Percentiles rank a stretch among this genome's conserved stretches.
These are phyloP conservation scores for Globisporangium echinulatum DNA, from an alignment of 352 stramenopile genomes.

Conservation along the genomic window DNA sequence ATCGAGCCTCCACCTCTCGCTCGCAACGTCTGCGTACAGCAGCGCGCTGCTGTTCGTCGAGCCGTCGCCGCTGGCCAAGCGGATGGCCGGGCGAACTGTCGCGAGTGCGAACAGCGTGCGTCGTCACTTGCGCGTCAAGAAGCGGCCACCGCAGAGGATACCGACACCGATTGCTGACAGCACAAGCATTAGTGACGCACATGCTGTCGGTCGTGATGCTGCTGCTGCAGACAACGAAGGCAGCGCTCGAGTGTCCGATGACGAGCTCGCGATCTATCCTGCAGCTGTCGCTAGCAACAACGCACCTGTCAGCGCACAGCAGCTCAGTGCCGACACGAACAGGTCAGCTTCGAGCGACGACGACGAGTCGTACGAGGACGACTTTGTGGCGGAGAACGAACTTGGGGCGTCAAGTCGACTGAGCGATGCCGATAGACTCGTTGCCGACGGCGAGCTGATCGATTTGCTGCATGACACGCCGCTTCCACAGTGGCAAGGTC, in stretches of 20 bases:
- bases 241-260: too few species aligned
- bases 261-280: too few species aligned
- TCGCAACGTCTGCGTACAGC: conserved; percentile 28
- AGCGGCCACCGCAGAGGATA: conserved; percentile 11
- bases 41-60: conserved; percentile 33
- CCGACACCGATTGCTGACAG: not conserved
- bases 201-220: too few species aligned
- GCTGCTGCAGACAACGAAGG: not conserved
- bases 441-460: conserved; percentile 34
- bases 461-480: conserved; percentile 29
- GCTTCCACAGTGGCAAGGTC: not conserved
- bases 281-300: not conserved
- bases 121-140: conserved; percentile 18
- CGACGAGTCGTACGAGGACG: conserved; percentile 30
- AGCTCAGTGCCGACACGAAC: not conserved
- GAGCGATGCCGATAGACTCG: conserved; percentile 9
- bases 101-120: conserved; percentile 23
- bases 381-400: conserved; percentile 26
- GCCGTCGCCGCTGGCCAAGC: conserved; percentile 36
- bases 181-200: too few species aligned
- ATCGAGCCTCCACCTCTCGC: conserved; percentile 4
- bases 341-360: not conserved
- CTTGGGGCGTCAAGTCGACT: conserved; percentile 2
- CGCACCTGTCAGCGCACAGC: not conserved
- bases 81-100: conserved; percentile 23